Evolutionary conservation across 257 asterid genomes (phyloP), one percentile per base, ranked within the genome.

Genomic region (Craterostigma plantagineum): DNA sequence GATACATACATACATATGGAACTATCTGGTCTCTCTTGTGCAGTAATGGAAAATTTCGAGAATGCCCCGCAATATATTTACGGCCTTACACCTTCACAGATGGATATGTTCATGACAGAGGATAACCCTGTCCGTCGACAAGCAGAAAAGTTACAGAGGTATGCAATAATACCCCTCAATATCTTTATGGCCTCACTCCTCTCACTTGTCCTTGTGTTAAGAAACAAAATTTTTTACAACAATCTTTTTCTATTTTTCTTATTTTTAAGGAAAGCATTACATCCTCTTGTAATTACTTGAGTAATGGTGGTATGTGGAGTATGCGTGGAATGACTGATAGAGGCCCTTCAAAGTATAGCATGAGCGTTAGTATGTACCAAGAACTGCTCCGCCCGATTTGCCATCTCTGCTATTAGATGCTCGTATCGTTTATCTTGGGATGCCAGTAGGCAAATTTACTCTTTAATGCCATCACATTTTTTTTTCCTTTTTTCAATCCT

Each of bases 51-150:
- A 17, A 87, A 87, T 60, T 87, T 58, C 73, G 74, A 76, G 62
- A 76, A 65, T 48, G 60, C 70, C 9, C 98, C 95, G 50, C 82
- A 66, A 63, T 61, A 66, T 68, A 80, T 87, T 16, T 87, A 76
- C 33, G 98, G 95, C 44, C 98, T 87, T 58, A 14, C 76, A 52
- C 86, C 98, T 39, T 63, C 91, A 17, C 92, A 83, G 69, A 69
- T 90, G 92, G 81, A 79, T 55, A 76, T 82, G 93, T 90, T 90
- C 81, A 72, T 79, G 92, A 79, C 79, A 11, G 92, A 76, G 67
- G 86, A 87, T 61, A 79, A 60, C 43, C 92, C 93, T 17, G 77
- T 58, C 36, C 62, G 67, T 27, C 67, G 79, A 40, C 92, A 70
- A 55, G 55, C 83, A 16, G 92, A 63, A 69, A 75, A 59, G 84